Percentiles rank a stretch among this genome's conserved stretches.
These are phyloP conservation scores for Trichosporon asahii DNA, from an alignment of 1,284 basidiomycete species.

Conservation along the genomic window DNA sequence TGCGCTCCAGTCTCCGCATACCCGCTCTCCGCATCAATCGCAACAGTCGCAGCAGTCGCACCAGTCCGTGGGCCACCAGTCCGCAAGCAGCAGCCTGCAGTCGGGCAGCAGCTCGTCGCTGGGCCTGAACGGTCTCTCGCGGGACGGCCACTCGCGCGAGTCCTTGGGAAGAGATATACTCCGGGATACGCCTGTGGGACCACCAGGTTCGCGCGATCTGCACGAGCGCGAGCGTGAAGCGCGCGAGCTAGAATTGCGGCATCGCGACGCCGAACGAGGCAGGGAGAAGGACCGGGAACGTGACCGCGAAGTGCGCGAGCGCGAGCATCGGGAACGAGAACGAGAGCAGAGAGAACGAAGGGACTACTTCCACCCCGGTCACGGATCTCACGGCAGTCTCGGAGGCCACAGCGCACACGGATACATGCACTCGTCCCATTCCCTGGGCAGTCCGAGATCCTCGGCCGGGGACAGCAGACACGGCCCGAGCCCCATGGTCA, in stretches of 20 bases:
- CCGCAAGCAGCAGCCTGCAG: background rate
- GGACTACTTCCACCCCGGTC: background rate
- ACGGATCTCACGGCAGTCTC: background rate
- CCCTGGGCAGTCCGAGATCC: background rate
- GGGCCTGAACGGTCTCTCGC: background rate
- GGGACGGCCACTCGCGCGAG: background rate
- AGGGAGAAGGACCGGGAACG: background rate
- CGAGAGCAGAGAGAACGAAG: background rate
- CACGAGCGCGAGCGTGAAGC: background rate
- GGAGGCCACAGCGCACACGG: background rate
- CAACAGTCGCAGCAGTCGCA: background rate
- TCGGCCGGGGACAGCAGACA: background rate
- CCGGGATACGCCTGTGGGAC: background rate
- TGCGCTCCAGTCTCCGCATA: background rate
- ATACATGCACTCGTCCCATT: background rate
- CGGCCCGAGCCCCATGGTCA: background rate
- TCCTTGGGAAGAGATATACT: background rate
- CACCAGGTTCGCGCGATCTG: background rate
- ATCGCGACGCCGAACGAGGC: background rate
- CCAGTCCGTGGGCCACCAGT: background rate
- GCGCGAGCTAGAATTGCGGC: background rate
- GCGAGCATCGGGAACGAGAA: background rate
- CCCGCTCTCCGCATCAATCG: background rate
- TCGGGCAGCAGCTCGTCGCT: background rate
- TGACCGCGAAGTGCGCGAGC: background rate